Conservation (phyloP, 306 rosid genomes). For the Biancaea sappan region DNA sequence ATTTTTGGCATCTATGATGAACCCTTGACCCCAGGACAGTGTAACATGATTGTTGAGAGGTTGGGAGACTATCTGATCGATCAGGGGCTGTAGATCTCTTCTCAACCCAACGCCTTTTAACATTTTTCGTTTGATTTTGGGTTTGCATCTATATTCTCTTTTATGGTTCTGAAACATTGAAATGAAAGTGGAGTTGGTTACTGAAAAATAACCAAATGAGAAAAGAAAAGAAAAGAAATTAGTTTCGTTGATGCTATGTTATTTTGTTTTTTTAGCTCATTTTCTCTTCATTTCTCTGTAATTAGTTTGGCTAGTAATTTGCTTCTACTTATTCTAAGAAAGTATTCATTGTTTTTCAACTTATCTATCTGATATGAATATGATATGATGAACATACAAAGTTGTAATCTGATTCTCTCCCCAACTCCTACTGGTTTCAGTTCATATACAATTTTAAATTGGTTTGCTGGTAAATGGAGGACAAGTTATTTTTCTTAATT, state of each 20-base stretch:
- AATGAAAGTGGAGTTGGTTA: constrained; percentile 2
- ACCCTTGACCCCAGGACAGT: constrained; percentile 55
- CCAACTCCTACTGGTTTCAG: not conserved
- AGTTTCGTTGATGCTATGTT: not conserved
- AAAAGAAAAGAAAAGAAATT: not conserved
- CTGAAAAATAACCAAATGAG: not conserved
- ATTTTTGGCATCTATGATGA: constrained; percentile 52
- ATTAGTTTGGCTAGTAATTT: not conserved
- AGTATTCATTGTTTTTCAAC: not conserved
- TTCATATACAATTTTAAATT: not conserved
- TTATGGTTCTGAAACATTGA: not conserved
- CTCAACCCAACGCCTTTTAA: not conserved
- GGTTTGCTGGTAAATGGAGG: not conserved
- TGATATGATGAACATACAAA: not conserved
- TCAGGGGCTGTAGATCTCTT: constrained; percentile 40
- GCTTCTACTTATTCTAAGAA: not conserved
- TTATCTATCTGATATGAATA: too few relatives aligned
- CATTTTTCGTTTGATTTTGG: constrained; percentile 5
- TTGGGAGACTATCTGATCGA: constrained; percentile 63
- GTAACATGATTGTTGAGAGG: constrained; percentile 61
- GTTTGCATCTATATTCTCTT: not conserved
- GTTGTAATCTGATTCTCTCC: too few relatives aligned
- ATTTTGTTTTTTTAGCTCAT: not conserved
- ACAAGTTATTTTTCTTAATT: not conserved
- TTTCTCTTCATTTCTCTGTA: not conserved